Evolutionary conservation across 768 basidiomycete genomes (phyloP), one percentile per base, ranked within the genome.

Genomic region (Boletus reticuloceps): DNA sequence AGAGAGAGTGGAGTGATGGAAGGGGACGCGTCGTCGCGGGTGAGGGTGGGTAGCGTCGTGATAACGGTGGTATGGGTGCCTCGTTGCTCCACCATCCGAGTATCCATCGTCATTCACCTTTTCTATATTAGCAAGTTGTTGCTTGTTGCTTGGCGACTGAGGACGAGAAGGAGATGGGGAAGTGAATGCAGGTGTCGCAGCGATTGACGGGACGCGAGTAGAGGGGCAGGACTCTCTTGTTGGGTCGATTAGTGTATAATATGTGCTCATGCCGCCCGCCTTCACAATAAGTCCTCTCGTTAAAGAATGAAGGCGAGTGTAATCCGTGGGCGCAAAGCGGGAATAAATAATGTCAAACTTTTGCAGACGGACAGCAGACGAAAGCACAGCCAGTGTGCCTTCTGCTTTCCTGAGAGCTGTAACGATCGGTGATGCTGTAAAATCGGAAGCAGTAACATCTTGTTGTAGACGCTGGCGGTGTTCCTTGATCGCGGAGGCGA

Each of bases 241-340:
- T 0, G 85, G 81, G 58, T 89, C 84, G 11, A 87, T 77, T n/a
- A 89, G 64, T 1, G 67, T 69, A 56, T 85, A 88, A 62, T 86
- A 89, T 39, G 79, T 67, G 19, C 69, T 73, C 77, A 89, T 75
- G 17, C 88, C 88, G 56, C 84, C 77, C 17, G 80, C 78, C 7
- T 82, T 73, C 12, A 80, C 81, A 6, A 78, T 76, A 55, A 88
- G 73, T 6, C 80, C 71, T 42, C 83, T 73, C n/a, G 74, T 73
- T 12, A 79, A 63, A 27, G 69, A 64, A 51, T 86, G 84, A n/a
- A 91, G 74, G 3, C 67, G 64, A 0, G 63, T 59, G 47, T 85
- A 83, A 64, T 88, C 85, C 2, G 63, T 65, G 0, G 86, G 86
- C 0, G 79, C 72, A 63, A 85, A 86, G 1, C 85, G 77, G 1